A percentile compares a stretch with the other conserved stretches of the same genome.
Conservation (phyloP, 1,284 basidiomycete species). For the Sanghuangporus baumii region DNA sequence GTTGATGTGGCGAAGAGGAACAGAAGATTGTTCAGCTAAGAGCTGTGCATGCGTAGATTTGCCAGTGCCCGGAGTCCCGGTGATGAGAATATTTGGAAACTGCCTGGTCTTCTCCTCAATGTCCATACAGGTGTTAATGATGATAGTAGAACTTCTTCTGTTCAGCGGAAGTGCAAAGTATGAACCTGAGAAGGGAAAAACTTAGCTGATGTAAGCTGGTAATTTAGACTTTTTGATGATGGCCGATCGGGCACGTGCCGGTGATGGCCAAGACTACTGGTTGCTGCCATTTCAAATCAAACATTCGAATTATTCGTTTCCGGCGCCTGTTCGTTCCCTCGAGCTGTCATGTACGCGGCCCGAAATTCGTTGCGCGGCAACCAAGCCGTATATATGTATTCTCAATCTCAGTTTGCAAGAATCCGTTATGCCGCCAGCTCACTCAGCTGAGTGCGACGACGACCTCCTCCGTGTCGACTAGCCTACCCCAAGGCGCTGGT, state of each 20-base stretch:
- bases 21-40: constrained; percentile 59
- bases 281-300: background rate
- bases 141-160: background rate
- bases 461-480: constrained; percentile 4
- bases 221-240: background rate
- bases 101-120: constrained; percentile 4
- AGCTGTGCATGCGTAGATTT: constrained; percentile 91
- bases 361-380: background rate
- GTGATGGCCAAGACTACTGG: background rate
- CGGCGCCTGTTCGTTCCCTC: background rate
- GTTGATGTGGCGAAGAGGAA: constrained; percentile 79
- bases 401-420: background rate
- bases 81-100: constrained; percentile 86
- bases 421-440: background rate
- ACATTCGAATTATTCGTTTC: background rate
- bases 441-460: background rate
- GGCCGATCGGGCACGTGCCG: background rate
- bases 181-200: background rate
- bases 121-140: background rate
- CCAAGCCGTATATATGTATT: background rate
- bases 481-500: background rate
- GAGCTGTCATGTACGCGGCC: background rate
- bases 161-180: background rate
- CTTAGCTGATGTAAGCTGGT: background rate
- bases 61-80: constrained; percentile 82